Evolutionary conservation across 768 basidiomycete species (phyloP), one percentile per base, ranked within the genome.

Genomic region (Tylopilus sp.): DNA sequence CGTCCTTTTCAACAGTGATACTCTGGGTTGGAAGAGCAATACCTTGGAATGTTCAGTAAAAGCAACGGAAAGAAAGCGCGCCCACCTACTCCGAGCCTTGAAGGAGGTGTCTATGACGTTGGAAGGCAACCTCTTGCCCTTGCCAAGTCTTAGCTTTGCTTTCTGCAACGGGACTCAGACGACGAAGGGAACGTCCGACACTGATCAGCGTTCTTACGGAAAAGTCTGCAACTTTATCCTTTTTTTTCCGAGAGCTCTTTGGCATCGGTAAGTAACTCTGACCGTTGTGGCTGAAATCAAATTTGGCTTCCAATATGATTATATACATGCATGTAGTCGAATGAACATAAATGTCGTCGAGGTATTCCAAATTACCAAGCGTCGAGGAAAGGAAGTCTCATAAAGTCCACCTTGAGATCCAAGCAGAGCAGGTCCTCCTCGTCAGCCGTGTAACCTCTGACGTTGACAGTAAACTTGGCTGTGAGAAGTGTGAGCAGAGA

Each of bases 101-200:
- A 96, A 98, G 1, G 95, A 94, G 2, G 96, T 98, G 71, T 98
- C 92, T 59, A 98, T 82, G 6, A 83, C 90, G 78, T 98, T 98
- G 42, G 74, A 78, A 11, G 93, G 78, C 11, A 75, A 67, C 62
- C 87, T 82, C 70, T 95, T 98, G 40, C 91, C 93, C 69, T 96
- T 99, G 31, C 96, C 96, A 45, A 99, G 88, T 71, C 97, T 99
- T 33, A 97, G 78, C 70, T 90, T 98, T 24, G 92, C 85, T 92
- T 94, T 98, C 92, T 98, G 69, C 24, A 26, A 52, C 36, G 22
- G 16, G 24, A 52, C 34, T 47, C 12, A 53, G 52, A 53, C 36
- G 38, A 40, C 29, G 11, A 38, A 45, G 30, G 22, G 43, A 14
- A 37, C n/a, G 30, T 16, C 42, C 19, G 10, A 26, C 6, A 37